Base-by-base conservation (phyloP, 352 stramenopile species). In the Phytophthora ohioensis region DNA sequence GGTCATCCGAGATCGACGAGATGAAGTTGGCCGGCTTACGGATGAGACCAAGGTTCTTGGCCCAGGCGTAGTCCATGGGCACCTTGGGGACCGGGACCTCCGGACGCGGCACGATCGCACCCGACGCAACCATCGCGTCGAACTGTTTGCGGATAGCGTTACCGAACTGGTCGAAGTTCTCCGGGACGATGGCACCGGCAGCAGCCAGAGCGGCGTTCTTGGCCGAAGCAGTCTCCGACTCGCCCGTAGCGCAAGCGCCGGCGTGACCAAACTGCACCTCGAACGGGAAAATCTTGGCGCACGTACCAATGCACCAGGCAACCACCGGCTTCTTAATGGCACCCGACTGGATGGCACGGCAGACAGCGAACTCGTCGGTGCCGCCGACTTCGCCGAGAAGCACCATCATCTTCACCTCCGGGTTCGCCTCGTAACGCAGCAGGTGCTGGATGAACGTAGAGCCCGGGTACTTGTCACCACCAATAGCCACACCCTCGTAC, bases 281-380 rank as follows among this genome's bases (percentile, higher is more conserved):
- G 76, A 98, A 99, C 12, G 94, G 91, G 82, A 99, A 99, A 67
- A 98, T 98, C 64, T 97, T 98, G 51, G 97, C 96, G 67, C 97
- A 99, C 39, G 97, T 99, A 61, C 97, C 97, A 80, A 99, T 99
- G 80, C 96, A 98, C 97, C 97, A 99, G n/a, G 96, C 97, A 49
- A 99, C 84, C n/a, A 99, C 79, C 13, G 97, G 97, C 81, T 99
- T 99, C 32, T 82, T 98, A 72, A 99, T 98, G 67, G 95, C 83
- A 62, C 96, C 95, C 71, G 74, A 95, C 82, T 98, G 84, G 57
- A 99, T 88, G 11, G 96, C 96, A 57, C 92, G 90, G 79, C 87
- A 97, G 35, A 99, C 95, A 47, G 97, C 92, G 64, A 99, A 99
- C 82, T 99, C 97, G 76, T 99, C 97, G 30, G 94, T 94, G 53